Conservation (phyloP, 2,329 filamentous ascomycete species). For the Pseudogymnoascus sp. region DNA sequence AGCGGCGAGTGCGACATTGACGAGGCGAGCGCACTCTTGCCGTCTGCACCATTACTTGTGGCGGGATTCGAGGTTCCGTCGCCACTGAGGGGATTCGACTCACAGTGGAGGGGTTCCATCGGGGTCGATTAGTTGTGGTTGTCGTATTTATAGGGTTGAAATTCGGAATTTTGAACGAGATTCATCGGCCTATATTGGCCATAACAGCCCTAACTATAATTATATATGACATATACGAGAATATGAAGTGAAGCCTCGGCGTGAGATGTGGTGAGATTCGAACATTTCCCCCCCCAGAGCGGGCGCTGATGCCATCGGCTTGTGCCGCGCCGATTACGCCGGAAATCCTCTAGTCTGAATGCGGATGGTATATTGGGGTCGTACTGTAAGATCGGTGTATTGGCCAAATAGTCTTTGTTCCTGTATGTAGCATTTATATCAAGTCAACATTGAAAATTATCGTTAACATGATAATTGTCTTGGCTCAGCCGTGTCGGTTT, state of each 20-base stretch:
- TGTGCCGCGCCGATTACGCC: not conserved
- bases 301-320: not conserved
- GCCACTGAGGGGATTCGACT: not conserved
- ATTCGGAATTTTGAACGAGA: not conserved
- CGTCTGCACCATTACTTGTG: not conserved
- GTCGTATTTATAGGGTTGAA: not conserved
- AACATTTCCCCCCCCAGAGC: not conserved
- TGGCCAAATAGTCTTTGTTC: not conserved
- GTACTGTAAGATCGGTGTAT: not conserved
- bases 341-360: conserved; percentile 2
- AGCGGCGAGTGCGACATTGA: not conserved
- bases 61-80: not conserved
- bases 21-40: not conserved
- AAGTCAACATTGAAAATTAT: not conserved
- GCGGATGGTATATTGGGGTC: not conserved
- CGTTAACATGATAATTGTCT: not conserved
- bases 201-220: not conserved
- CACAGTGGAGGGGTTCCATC: not conserved
- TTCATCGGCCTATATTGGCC: conserved; percentile 1
- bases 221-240: conserved; percentile 3
- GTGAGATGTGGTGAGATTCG: not conserved
- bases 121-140: not conserved
- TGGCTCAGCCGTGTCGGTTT: not conserved
- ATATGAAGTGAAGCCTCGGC: not conserved
- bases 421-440: not conserved